phyloP scores from a whole-genome alignment of 2,329 filamentous ascomycete genomes.

The Xylaria sp. region DNA sequence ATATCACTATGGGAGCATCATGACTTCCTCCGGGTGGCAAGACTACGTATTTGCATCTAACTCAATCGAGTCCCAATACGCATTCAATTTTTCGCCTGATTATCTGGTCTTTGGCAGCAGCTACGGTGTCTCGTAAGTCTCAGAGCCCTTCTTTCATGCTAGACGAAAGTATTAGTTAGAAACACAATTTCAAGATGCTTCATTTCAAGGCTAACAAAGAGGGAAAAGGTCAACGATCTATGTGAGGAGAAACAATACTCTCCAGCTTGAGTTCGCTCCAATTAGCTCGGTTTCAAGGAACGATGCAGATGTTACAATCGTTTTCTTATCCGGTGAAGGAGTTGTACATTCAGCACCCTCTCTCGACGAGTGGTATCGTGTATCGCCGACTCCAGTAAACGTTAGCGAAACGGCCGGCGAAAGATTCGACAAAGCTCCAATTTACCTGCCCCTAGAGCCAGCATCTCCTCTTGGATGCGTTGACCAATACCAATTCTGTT shows the following conservation, averaged over 20 bases:
- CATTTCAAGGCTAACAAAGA: not conserved
- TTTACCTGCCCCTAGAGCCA: conserved; percentile 21
- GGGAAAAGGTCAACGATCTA: not conserved
- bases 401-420: not conserved
- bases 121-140: conserved; percentile 3
- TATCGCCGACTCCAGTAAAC: not conserved
- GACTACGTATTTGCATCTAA: conserved; percentile 12
- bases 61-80: conserved; percentile 25
- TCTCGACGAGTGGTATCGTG: conserved; percentile 23
- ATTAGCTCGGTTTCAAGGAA: conserved; percentile 1
- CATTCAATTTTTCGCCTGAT: not conserved
- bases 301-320: conserved; percentile 20
- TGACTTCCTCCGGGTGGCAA: not conserved
- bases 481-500: conserved; percentile 34
- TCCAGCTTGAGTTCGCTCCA: conserved; percentile 1
- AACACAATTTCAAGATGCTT: not conserved
- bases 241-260: not conserved
- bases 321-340: conserved; percentile 24
- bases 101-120: not conserved
- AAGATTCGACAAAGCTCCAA: not conserved
- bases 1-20: conserved; percentile 31
- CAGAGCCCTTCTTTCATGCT: not conserved
- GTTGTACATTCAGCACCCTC: conserved; percentile 19
- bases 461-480: conserved; percentile 33
- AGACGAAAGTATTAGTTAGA: too few species aligned